Base-by-base conservation (phyloP, 345 rosid species). In the Citrus trifoliata region DNA sequence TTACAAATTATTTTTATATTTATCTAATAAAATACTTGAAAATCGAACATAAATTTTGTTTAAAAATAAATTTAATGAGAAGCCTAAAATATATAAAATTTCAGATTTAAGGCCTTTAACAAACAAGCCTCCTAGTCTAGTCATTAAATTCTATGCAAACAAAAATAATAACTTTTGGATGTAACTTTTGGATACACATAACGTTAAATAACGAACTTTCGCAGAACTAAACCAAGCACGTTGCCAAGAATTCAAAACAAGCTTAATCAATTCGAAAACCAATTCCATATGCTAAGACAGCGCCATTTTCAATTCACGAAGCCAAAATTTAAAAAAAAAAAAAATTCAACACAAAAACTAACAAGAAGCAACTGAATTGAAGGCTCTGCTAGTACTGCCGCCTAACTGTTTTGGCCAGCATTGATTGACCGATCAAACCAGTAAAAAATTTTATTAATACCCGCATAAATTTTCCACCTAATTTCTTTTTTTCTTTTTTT, bases 351-450 rank as follows among this genome's bases (percentile, higher is more conserved):
- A 18, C 33, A 6, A 7, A 6, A 24, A 4, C 73, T 1, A 28
- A 51, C 33, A 51, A 53, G 5, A 28, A 70, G 27, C 74, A 51
- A 28, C 38, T 53, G 22, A 53, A 53, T 33, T 37, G 19, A 21
- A 33, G 38, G 51, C 18, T 46, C 51, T 24, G 27, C 62, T n/a
- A 13, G 7, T 18, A 5, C 5, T 46, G 16, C 35, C 2, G 53
- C 60, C 74, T 51, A 70, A 55, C 18, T 6, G 58, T 16, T 16
- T 53, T 53, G 22, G 58, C 58, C 60, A 18, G 5, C 74, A 70
- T 70, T 70, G 38, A 70, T 51, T 70, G 74, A 51, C 74, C 74
- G 74, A 70, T 19, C 40, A 70, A 51, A 70, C 74, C 74, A 51
- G 74, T 70, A 48, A 27, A 70, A 70, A 9, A 33, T 1, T 6